Base-by-base conservation (phyloP, 75 land plant genomes). In the Gnetum montanum region DNA sequence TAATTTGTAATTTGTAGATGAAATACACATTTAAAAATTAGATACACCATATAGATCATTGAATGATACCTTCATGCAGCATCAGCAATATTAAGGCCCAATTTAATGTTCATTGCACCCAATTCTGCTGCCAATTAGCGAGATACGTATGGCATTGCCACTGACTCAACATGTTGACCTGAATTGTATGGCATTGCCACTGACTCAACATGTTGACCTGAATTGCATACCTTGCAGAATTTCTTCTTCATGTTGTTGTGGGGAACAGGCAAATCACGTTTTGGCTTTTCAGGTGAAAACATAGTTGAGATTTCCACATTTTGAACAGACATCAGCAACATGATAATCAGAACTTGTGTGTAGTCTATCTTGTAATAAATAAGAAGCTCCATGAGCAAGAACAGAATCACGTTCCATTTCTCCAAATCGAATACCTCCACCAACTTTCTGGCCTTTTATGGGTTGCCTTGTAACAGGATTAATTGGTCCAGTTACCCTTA, bases 341-440 rank as follows among this genome's bases (percentile, higher is more conserved):
- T 95, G 99, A 54, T 95, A 71, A 50, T 95, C 99, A 8, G 99
- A 95, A 66, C 96, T 83, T 2, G 88, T 69, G 54, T 95, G 99
- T 43, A 95, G 82, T 59, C 99, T 72, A 59, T 95, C 99, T 45
- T 91, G 99, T 19, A 95, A 67, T 34, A 95, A 57, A 62, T 90
- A 95, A 20, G 99, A 80, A 18, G 99, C 97, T 15, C 99, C 99
- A 60, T 95, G 99, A 8, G 99, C 99, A 36, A 95, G 88, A 52
- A 95, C 47, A 6, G 99, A 65, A 54, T 95, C 99, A 31, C 99
- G 83, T 49, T 95, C 99, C 99, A 95, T 95, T 60, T 95, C 99
- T 44, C 99, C 99, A 69, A 95, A 95, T 20, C 99, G 85, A 33
- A 95, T 81, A 12, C 99, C 99, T 35, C 99, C 99, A 36, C 99